Evolutionary conservation across 2,329 filamentous ascomycete species (phyloP), one percentile per base, ranked within the genome.

Genomic region (Cladosporium sp.): DNA sequence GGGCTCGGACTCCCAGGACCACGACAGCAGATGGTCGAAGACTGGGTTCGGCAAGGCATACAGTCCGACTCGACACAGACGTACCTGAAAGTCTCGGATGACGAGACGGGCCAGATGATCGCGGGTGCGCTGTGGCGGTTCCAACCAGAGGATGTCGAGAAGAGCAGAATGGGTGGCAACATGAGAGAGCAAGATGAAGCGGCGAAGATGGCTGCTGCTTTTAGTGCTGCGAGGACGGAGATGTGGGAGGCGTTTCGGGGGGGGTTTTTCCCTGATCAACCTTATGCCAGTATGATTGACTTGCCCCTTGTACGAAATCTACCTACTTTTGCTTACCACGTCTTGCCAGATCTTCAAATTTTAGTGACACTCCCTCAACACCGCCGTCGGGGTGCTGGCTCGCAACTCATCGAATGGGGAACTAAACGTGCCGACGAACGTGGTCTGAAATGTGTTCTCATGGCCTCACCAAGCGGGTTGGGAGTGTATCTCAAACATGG

Each of bases 351-450:
- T 20, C 56, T 64, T 7, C 29, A 46, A 11, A 55, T 64, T 19
- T 54, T 68, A 18, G 52, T 56, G 8, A 72, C 69, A 18, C 62
- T 67, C 52, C 70, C 70, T 0, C 57, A 65, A 2, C 62, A 72
- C n/a, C 68, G 69, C 25, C 55, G 64, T 0, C 64, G 66, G 11
- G 71, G 71, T 1, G 71, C 70, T 4, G 72, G 59, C 3, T 62
- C 42, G 8, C 55, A 72, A 51, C 51, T 74, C 16, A 41, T 73
- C 22, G 52, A 66, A 15, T 68, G 65, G 64, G 70, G 68, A 3
- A 38, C 68, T 12, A 53, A 65, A 7, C 62, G 64, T 33, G 72
- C 70, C 16, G 71, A 73, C 51, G 50, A 59, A 29, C 60, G 62
- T 18, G 66, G 65, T 0, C 42, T 69, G 40, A 55, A 61, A 5